Percentiles rank a stretch among this genome's conserved stretches.
These are phyloP conservation scores for Fallopia convolvulus DNA, from an alignment of 148 eudicot species.

Conservation along the genomic window DNA sequence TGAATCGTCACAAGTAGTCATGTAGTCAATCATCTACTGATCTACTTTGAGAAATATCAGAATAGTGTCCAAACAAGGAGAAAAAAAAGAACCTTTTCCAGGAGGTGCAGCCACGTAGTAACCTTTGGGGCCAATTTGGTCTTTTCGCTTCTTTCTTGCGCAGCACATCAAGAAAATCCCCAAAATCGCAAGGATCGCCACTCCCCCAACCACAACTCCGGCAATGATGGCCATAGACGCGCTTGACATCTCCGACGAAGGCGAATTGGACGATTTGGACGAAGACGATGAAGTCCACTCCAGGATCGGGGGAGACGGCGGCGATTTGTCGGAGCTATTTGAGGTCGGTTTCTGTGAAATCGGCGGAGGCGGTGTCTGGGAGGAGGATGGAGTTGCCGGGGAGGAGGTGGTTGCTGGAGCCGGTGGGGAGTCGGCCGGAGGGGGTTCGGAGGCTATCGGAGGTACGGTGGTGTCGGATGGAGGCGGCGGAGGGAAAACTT, in stretches of 20 bases:
- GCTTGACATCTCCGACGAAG: background rate
- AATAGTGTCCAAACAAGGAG: background rate
- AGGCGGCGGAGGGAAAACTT: background rate
- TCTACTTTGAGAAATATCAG: background rate
- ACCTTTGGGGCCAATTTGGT: background rate
- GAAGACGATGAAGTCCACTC: conserved; percentile 3
- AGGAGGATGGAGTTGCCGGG: conserved; percentile 7
- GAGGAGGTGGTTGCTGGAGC: background rate
- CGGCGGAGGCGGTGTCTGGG: background rate
- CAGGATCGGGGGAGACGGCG: background rate
- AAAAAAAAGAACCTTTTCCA: background rate
- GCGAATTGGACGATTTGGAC: background rate
- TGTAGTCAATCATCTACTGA: background rate
- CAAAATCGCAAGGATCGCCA: background rate
- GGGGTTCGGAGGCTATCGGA: background rate
- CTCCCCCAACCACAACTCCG: background rate
- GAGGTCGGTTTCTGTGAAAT: background rate
- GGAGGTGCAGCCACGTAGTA: conserved; percentile 3
- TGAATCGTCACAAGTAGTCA: too few relatives aligned
- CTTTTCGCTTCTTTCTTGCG: conserved; percentile 1
- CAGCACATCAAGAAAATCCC: conserved; percentile 6
- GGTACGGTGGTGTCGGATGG: background rate
- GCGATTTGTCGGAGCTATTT: background rate
- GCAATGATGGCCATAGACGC: background rate
- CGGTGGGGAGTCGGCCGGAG: background rate